Evolutionary conservation across 176 grass and related monocot genomes (phyloP).

Genomic region (Canna indica): DNA sequence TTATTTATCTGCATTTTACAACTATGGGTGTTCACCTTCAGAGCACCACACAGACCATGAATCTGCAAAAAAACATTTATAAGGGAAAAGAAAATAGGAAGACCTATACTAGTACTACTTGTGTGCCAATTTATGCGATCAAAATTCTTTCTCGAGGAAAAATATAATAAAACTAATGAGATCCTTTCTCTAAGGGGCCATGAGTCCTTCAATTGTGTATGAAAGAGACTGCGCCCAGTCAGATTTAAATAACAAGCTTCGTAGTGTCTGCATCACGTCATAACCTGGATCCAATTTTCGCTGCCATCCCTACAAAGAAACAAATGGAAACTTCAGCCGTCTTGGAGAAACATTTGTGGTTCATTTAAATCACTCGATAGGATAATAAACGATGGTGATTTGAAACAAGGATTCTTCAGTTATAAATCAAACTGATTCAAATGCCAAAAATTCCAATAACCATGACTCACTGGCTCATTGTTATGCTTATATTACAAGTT

Average conservation of each 20-base stretch:
- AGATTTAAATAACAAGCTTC: slow-evolving; percentile 74
- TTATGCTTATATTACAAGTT: not conserved
- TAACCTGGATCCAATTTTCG: slow-evolving; percentile 94
- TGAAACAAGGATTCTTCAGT: not conserved
- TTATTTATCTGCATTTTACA: slow-evolving; percentile 6
- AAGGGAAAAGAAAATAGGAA: not conserved
- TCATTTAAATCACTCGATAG: not conserved
- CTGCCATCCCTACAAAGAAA: slow-evolving; percentile 74
- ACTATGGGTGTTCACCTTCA: not conserved
- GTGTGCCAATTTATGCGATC: not conserved
- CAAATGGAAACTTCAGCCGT: not conserved
- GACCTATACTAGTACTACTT: not conserved
- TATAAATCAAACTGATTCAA: not conserved
- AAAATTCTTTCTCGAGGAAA: not conserved
- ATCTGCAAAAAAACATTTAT: not conserved
- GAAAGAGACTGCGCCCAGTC: slow-evolving; percentile 84
- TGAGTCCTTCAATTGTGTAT: slow-evolving; percentile 92
- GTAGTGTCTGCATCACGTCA: slow-evolving; percentile 90
- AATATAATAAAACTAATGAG: not conserved
- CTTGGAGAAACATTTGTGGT: not conserved
- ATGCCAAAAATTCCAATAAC: not conserved
- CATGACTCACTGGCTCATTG: not conserved
- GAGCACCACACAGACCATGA: not conserved
- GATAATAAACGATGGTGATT: too few relatives aligned
- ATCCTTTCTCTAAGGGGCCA: slow-evolving; percentile 39